These are phyloP conservation scores for Botryotinia convoluta DNA, from an alignment of 2,329 filamentous ascomycete species.

Conservation along the genomic window DNA sequence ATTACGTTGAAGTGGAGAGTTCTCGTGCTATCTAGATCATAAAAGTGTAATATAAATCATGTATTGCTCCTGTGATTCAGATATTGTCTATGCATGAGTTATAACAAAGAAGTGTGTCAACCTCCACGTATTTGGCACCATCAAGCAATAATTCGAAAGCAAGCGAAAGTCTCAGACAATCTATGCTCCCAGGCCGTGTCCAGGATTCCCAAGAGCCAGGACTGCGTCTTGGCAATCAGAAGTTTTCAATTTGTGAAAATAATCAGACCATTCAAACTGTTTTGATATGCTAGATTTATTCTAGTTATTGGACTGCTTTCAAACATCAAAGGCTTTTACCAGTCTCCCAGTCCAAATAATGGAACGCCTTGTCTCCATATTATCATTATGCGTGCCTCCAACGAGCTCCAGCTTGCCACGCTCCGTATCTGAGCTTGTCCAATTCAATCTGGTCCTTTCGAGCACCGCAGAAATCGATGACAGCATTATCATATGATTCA, in stretches of 20 bases:
- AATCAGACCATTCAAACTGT: background rate
- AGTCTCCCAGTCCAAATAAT: background rate
- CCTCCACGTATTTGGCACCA: background rate
- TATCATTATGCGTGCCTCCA: background rate
- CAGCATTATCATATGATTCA: background rate
- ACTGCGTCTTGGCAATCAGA: background rate
- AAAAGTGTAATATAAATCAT: background rate
- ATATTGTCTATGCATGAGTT: background rate
- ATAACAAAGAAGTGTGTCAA: background rate
- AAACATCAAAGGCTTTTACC: background rate
- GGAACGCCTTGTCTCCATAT: background rate
- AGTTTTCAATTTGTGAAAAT: background rate
- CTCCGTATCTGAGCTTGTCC: background rate
- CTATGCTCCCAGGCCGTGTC: background rate
- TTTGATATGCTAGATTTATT: background rate
- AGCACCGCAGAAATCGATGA: slow-evolving; percentile 1
- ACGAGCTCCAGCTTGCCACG: slow-evolving; percentile 6
- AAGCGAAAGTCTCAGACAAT: background rate
- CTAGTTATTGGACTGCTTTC: background rate
- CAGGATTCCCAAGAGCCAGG: background rate
- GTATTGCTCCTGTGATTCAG: background rate
- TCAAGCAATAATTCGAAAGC: background rate
- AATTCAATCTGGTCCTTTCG: background rate
- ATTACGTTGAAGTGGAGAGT: background rate
- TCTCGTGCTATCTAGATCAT: background rate